Evolutionary conservation across 306 rosid genomes (phyloP), one percentile per base, ranked within the genome.

Genomic region (Quercus engelmannii): DNA sequence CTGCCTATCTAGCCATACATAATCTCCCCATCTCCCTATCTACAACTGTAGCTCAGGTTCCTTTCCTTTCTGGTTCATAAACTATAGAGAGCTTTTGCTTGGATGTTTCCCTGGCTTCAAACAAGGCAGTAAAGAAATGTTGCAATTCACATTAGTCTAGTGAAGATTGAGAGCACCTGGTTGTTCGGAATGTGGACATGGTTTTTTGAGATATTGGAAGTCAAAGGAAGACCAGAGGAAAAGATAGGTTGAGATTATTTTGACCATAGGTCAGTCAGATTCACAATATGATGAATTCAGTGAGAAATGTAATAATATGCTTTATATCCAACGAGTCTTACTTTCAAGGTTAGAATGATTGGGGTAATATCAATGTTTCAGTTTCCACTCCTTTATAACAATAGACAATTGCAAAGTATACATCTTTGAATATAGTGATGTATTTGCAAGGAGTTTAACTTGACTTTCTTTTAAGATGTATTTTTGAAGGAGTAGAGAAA

Each of bases 31-130:
- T 91, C 28, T 85, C 91, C 21, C 52, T 89, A 31, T 96, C 97
- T n/a, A 81, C 94, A 62, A 91, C 96, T 55, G 79, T 93, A 59
- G 94, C 94, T 0, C 92, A 91, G 68, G 70, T 89, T 84, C 94
- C 99, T 73, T 89, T 87, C 71, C 89, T 93, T 74, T 72, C 86
- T 72, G 94, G 92, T 80, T 90, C 90, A 51, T 90, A 74, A 84
- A 67, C 69, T 59, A 52, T 68, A 76, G 38, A 41, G 56, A 82
- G 55, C 57, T 64, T 35, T 54, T 75, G 69, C 61, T 79, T 46
- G 73, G 71, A 55, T 74, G 79, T 79, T 31, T 56, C 61, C 18
- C 21, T 43, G 70, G 59, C 85, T 73, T 35, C 82, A 46, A 61
- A 38, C 55, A 12, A 26, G 54, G 41, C 19, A 8, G 61, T 38